A percentile compares a stretch with the other conserved stretches of the same genome.
phyloP scores from a whole-genome alignment of 2,329 filamentous ascomycete species.

The Basipetospora sp. region DNA sequence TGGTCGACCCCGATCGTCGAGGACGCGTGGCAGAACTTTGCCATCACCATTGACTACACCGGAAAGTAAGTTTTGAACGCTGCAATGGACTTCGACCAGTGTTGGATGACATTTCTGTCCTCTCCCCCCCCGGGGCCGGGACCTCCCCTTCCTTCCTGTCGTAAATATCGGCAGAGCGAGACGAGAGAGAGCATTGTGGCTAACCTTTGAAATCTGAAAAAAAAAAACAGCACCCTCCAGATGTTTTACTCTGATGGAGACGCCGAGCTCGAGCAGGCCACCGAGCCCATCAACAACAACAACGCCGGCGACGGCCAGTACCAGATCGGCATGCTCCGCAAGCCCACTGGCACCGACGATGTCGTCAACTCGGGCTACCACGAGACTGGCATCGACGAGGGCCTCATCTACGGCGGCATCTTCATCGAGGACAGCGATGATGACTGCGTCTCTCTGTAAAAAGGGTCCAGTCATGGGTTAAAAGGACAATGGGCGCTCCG shows the following conservation, averaged over 20 bases:
- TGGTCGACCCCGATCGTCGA: slow-evolving; percentile 9
- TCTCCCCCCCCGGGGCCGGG: neutral
- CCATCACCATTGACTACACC: slow-evolving; percentile 10
- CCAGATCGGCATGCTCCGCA: slow-evolving; percentile 46
- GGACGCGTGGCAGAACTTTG: slow-evolving; percentile 12
- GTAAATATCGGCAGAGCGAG: too few relatives aligned
- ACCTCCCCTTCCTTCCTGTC: neutral
- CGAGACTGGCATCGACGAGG: slow-evolving; percentile 30
- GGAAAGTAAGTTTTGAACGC: slow-evolving; percentile 7
- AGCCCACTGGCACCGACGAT: slow-evolving; percentile 34
- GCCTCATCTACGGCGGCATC: slow-evolving; percentile 34
- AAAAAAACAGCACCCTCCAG: slow-evolving; percentile 9
- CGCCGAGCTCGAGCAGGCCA: slow-evolving; percentile 6
- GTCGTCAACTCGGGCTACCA: slow-evolving; percentile 36
- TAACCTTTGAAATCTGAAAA: neutral
- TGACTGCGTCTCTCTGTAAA: slow-evolving; percentile 26
- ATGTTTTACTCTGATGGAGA: slow-evolving; percentile 9
- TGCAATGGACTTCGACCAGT: too few relatives aligned
- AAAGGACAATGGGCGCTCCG: too few relatives aligned
- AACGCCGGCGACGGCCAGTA: slow-evolving; percentile 44
- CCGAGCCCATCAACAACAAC: slow-evolving; percentile 23
- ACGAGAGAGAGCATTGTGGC: too few relatives aligned
- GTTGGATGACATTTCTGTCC: neutral
- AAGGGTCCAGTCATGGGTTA: too few relatives aligned
- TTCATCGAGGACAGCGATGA: slow-evolving; percentile 32